Evolutionary conservation across 2,329 filamentous ascomycete genomes (phyloP).

Genomic region (Fonsecaea nubica): DNA sequence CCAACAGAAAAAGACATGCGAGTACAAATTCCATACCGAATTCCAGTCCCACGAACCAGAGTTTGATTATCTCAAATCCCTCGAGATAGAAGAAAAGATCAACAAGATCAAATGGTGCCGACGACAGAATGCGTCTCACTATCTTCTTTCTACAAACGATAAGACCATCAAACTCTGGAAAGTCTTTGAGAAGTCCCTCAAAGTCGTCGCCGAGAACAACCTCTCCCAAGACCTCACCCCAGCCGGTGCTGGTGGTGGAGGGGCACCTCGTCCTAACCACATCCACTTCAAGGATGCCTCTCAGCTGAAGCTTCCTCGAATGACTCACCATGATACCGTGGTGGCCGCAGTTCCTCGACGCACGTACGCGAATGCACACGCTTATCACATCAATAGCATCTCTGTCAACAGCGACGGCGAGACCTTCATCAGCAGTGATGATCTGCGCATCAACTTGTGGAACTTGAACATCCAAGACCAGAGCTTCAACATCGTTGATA

Average conservation of each 20-base stretch:
- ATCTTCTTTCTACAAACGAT: slow-evolving; percentile 97
- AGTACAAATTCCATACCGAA: slow-evolving; percentile 99
- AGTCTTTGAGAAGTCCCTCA: slow-evolving; percentile 98
- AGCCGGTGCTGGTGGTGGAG: slow-evolving; percentile 68
- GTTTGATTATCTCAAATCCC: slow-evolving; percentile 98
- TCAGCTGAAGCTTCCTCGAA: slow-evolving; percentile 88
- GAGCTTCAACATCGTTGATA: slow-evolving; percentile 99
- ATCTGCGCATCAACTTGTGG: slow-evolving; percentile 97
- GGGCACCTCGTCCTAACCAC: slow-evolving; percentile 74
- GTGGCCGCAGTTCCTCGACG: slow-evolving; percentile 94
- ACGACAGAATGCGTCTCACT: slow-evolving; percentile 97
- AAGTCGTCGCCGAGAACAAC: slow-evolving; percentile 99
- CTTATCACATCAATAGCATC: slow-evolving; percentile 99
- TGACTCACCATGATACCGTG: slow-evolving; percentile 98
- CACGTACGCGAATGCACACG: slow-evolving; percentile 97
- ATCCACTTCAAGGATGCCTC: slow-evolving; percentile 78
- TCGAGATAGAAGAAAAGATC: slow-evolving; percentile 99
- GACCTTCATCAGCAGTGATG: slow-evolving; percentile 98
- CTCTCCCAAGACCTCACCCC: slow-evolving; percentile 93
- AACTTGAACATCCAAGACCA: slow-evolving; percentile 99
- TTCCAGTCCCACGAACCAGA: slow-evolving; percentile 99
- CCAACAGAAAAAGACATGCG: slow-evolving; percentile 95
- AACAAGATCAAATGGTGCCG: slow-evolving; percentile 99
- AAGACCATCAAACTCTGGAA: slow-evolving; percentile 99
- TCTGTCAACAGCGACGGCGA: slow-evolving; percentile 99